Base-by-base conservation (phyloP, 352 stramenopile genomes). In the Nothophytophthora sp. region DNA sequence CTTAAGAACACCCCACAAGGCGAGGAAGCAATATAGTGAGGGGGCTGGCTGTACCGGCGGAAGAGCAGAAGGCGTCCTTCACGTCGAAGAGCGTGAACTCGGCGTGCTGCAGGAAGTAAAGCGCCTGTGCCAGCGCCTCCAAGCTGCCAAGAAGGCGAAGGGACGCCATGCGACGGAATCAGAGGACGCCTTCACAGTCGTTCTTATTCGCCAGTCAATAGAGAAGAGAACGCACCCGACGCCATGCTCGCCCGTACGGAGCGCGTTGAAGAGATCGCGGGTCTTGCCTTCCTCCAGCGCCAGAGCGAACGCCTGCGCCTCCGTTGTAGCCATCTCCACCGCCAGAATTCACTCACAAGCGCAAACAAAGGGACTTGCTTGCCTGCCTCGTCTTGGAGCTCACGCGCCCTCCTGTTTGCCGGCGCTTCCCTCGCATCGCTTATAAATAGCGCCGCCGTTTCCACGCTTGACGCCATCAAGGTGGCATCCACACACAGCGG, bases 21-120 rank as follows among this genome's bases (percentile, higher is more conserved):
- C n/a, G n/a, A n/a, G n/a, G n/a, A n/a, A n/a, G n/a, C n/a, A n/a
- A n/a, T n/a, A n/a, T n/a, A n/a, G n/a, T n/a, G n/a, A n/a, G n/a
- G n/a, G n/a, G n/a, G 11, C 27, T n/a, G n/a, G n/a, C 5, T 29
- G 4, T 36, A 77, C 74, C 69, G 22, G 68, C 77, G 22, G 80
- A 87, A 11, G 73, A 79, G 6, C 65, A 64, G 22, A 87, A 89
- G 8, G 77, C 74, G 29, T 86, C 69, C 36, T 81, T 85, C 8
- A 69, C 67, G 32, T 91, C 81, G 12, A 89, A 81, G 9, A 91
- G 45, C 19, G 63, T 89, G 30, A 91, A 91, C 18, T 53, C 41
- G 8, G 56, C 49, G 33, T 86, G 71, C 60, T 91, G 81, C 28
- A 84, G 48, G 40, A 86, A 91, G 59, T 91, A 91, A 12, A 89